Evolutionary conservation across 768 basidiomycete species (phyloP).

Genomic region (Leccinum rimulosum): DNA sequence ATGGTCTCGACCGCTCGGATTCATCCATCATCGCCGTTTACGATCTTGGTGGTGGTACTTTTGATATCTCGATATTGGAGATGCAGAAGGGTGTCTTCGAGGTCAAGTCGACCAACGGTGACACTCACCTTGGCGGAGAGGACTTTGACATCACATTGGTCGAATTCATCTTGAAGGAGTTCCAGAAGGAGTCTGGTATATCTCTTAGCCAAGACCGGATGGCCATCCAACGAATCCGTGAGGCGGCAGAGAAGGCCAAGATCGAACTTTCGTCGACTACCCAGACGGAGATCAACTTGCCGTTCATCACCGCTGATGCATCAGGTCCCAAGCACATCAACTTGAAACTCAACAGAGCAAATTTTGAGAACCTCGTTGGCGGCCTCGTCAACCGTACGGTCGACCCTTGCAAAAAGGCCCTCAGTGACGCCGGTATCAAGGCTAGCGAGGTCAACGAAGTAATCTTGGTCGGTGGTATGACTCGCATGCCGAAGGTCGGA

Average conservation of each 20-base stretch:
- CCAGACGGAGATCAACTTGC: constrained; percentile 96
- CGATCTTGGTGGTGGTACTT: constrained; percentile 97
- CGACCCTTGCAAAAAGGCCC: constrained; percentile 96
- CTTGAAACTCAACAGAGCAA: constrained; percentile 79
- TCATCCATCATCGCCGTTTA: constrained; percentile 96
- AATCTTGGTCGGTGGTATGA: constrained; percentile 98
- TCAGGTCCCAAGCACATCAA: constrained; percentile 98
- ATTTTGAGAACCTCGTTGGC: constrained; percentile 85
- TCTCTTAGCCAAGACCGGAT: constrained; percentile 85
- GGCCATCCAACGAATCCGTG: constrained; percentile 98
- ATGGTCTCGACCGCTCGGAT: constrained; percentile 83
- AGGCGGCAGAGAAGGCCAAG: constrained; percentile 99
- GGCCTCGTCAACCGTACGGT: constrained; percentile 85
- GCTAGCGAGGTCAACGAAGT: constrained; percentile 92
- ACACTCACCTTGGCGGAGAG: constrained; percentile 96
- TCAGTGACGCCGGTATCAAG: constrained; percentile 92
- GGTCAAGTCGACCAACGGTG: constrained; percentile 99
- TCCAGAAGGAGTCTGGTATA: constrained; percentile 90
- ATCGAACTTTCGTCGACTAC: constrained; percentile 93
- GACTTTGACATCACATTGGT: constrained; percentile 94
- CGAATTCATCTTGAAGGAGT: constrained; percentile 80
- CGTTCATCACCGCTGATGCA: constrained; percentile 97
- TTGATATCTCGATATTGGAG: constrained; percentile 99
- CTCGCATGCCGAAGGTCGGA: constrained; percentile 92
- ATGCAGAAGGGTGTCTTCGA: constrained; percentile 99